Evolutionary conservation across 2,329 filamentous ascomycete genomes (phyloP), one percentile per base, ranked within the genome.

Genomic region (Neonectria coccinea): DNA sequence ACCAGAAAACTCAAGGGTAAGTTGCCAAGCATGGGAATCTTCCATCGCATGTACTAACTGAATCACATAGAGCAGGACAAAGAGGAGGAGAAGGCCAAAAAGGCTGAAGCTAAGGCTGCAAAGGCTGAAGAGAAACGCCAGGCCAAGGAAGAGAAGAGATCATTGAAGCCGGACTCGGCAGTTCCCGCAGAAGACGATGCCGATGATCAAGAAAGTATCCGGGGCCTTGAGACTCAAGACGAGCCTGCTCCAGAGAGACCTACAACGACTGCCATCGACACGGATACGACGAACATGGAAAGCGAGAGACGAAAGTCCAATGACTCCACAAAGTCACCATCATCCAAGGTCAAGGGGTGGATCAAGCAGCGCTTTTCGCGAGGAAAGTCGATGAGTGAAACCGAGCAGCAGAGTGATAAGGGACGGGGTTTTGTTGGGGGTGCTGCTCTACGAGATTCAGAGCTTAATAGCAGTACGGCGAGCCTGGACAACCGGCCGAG

Each of bases 1-100:
- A 80, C 83, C 42, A 85, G 81, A 72, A 85, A 85, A 67, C 71
- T 87, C 16, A 91, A 85, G 76, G 86, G 91, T 92, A 77, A 77
- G 87, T 51, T 39, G 4, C 14, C 16, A 16, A 7, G 39, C 11
- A 9, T 2, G 7, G 2, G 8, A 9, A 11, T 18, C 16, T 20
- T 12, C 12, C 18, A 27, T 7, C 25, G 4, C 33, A 6, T 36
- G 90, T 75, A 77, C 44, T 56, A 42, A 67, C 36, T 45, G 2
- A 2, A 2, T 18, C 12, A 18, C 14, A 20, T 64, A 85, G 82
- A 81, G 8, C 79, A 88, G 73, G 80, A 83, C 14, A 83, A 83
- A 66, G 80, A 79, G n/a, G 75, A 77, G 20, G 70, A 76, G 45
- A 77, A 71, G 58, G 70, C 73, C 12, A 77, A 70, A 48, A 78